Conservation (phyloP, 148 eudicot genomes). For the Heliosperma pusillum region DNA sequence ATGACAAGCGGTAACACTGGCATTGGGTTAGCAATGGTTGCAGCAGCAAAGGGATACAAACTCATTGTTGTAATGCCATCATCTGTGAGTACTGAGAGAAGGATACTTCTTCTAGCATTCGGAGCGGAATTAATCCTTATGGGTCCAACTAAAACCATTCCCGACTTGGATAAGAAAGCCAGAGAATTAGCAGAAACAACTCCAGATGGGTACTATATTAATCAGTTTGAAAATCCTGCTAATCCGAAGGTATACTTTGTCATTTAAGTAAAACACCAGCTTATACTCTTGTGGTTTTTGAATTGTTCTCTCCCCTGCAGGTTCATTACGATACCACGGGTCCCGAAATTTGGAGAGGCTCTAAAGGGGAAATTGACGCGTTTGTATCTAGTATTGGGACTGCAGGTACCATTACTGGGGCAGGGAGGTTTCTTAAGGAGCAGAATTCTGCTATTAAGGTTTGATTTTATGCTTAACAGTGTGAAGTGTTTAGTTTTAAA, state of each 20-base stretch:
- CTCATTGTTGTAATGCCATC: conserved; percentile 69
- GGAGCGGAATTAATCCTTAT: conserved; percentile 69
- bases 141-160: conserved; percentile 47
- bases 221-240: conserved; percentile 73
- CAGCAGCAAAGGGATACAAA: conserved; percentile 80
- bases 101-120: conserved; percentile 58
- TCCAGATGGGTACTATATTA: conserved; percentile 51
- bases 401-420: conserved; percentile 77
- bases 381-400: conserved; percentile 78
- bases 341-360: conserved; percentile 83
- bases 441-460: conserved; percentile 75
- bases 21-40: conserved; percentile 79
- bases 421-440: conserved; percentile 75
- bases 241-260: conserved; percentile 59
- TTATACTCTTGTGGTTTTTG: neutral
- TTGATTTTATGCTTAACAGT: neutral
- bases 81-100: conserved; percentile 59
- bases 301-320: conserved; percentile 29
- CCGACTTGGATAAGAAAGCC: conserved; percentile 41
- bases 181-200: conserved; percentile 58
- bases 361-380: conserved; percentile 62
- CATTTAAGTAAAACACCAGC: neutral
- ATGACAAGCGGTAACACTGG: conserved; percentile 85
- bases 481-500: neutral
- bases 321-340: conserved; percentile 83